A percentile compares a stretch with the other conserved stretches of the same genome.
phyloP scores from a whole-genome alignment of 495 filamentous ascomycete species.

The Tuber umbilicatum region DNA sequence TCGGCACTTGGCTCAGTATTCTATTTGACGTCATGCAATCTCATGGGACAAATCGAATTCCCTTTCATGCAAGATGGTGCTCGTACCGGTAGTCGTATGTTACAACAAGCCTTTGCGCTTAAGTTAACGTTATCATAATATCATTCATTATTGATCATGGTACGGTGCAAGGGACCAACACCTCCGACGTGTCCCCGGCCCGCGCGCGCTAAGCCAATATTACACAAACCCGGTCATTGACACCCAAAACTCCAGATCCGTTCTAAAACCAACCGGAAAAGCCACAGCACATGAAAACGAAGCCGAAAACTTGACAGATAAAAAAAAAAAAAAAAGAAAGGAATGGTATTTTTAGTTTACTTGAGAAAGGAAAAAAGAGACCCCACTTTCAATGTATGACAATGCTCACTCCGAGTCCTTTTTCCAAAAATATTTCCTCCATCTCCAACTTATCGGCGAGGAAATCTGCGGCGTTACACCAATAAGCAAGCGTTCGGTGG shows the following conservation, averaged over 20 bases:
- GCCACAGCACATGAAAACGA: not conserved
- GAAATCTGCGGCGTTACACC: slow-evolving; percentile 23
- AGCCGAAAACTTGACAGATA: not conserved
- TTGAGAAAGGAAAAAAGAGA: not conserved
- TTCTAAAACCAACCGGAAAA: not conserved
- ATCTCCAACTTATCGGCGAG: slow-evolving; percentile 30
- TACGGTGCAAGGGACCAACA: not conserved
- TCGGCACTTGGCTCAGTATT: not conserved
- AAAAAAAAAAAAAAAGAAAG: not conserved
- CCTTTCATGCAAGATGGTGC: not conserved
- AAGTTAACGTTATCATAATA: not conserved
- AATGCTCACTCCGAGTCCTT: slow-evolving; percentile 17
- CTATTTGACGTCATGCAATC: not conserved
- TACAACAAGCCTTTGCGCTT: not conserved
- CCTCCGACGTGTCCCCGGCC: not conserved
- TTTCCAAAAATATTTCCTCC: slow-evolving; percentile 30
- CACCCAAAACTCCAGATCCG: not conserved
- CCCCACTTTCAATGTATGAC: not conserved
- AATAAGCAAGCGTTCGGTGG: slow-evolving; percentile 22
- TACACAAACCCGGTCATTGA: not conserved
- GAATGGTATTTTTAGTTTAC: not conserved
- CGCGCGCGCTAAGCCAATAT: not conserved
- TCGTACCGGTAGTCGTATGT: too few species aligned
- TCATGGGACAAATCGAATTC: not conserved
- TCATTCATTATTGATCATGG: too few species aligned